Percentiles rank a stretch among this genome's conserved stretches.
These are phyloP conservation scores for Hericium coralloides DNA, from an alignment of 768 basidiomycete genomes.

Conservation along the genomic window DNA sequence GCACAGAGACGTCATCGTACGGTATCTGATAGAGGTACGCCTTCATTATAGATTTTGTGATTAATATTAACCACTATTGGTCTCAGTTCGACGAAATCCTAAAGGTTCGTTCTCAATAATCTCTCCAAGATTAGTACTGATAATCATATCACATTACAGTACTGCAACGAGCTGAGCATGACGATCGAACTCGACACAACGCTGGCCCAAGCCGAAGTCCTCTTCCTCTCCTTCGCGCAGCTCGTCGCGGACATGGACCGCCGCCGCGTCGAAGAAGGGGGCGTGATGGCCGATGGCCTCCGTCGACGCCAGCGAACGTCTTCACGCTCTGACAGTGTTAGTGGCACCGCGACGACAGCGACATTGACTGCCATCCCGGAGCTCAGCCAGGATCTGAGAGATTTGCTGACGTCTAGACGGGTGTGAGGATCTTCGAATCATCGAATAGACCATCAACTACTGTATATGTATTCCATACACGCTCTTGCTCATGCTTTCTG, in stretches of 20 bases:
- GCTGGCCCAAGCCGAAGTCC: constrained; percentile 91
- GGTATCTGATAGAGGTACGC: constrained; percentile 88
- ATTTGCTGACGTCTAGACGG: constrained; percentile 7
- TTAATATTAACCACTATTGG: constrained; percentile 1
- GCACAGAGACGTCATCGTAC: constrained; percentile 89
- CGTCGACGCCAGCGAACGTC: constrained; percentile 20
- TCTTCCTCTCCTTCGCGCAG: constrained; percentile 87
- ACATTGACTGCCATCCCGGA: constrained; percentile 5
- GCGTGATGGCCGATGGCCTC: constrained; percentile 19
- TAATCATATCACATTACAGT: constrained; percentile 31
- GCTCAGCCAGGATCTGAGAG: constrained; percentile 10
- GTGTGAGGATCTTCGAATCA: neutral
- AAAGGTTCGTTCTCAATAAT: constrained; percentile 34
- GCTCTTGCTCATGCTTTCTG: neutral
- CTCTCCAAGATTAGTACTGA: no score
- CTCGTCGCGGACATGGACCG: constrained; percentile 86
- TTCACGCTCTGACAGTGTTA: no score
- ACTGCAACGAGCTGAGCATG: constrained; percentile 92
- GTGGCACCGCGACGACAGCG: constrained; percentile 8
- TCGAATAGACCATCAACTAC: no score
- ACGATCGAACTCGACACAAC: constrained; percentile 96
- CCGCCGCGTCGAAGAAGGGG: constrained; percentile 50
- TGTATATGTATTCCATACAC: no score
- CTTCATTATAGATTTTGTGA: neutral
- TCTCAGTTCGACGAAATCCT: constrained; percentile 72